Conservation (phyloP, 2,329 filamentous ascomycete species). For the Cryphonectria parasitica region DNA sequence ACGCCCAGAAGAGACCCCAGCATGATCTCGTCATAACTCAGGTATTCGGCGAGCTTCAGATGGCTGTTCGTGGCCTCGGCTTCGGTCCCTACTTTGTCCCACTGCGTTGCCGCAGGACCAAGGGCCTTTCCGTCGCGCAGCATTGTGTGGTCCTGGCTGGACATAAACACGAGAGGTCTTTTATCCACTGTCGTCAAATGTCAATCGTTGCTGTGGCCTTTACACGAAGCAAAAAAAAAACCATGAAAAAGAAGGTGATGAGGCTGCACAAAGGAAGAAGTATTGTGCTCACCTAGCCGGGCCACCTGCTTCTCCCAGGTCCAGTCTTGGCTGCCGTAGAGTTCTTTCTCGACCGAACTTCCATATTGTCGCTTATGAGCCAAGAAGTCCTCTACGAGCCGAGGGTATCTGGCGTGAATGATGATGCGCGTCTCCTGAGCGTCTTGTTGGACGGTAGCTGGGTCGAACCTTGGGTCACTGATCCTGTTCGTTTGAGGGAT, state of each 20-base stretch:
- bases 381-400: neutral
- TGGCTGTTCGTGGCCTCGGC: constrained; percentile 26
- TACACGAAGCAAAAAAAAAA: too few relatives aligned
- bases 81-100: constrained; percentile 18
- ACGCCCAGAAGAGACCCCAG: constrained; percentile 38
- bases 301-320: constrained; percentile 4
- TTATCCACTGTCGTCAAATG: constrained; percentile 5
- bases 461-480: neutral
- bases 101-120: neutral
- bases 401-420: neutral
- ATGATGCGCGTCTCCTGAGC: constrained; percentile 14
- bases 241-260: neutral
- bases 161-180: constrained; percentile 17
- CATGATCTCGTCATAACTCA: constrained; percentile 43
- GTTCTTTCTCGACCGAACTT: neutral
- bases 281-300: constrained; percentile 1
- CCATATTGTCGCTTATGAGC: constrained; percentile 13
- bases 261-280: neutral
- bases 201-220: too few relatives aligned
- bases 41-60: constrained; percentile 34
- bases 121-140: neutral
- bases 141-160: neutral
- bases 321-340: constrained; percentile 9
- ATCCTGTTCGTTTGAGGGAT: constrained; percentile 4
- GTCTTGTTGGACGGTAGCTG: neutral